Evolutionary conservation across 2,329 filamentous ascomycete species (phyloP).

Genomic region (Talaromyces sp.): DNA sequence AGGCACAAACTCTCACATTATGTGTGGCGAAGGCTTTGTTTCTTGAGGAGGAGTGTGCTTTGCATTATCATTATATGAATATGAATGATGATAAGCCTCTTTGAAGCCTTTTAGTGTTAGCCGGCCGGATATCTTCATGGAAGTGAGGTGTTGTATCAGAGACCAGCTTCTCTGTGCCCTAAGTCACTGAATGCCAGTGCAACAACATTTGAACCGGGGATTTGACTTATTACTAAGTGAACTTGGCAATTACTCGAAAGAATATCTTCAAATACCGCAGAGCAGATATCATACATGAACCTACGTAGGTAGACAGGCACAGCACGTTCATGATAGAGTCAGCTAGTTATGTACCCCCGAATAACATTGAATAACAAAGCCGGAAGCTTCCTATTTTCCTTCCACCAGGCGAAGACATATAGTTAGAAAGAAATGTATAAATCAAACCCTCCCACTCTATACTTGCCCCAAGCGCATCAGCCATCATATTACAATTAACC

Average conservation of each 20-base stretch:
- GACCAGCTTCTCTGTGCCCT: no score
- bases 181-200: background rate
- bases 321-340: background rate
- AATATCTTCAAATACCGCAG: no score
- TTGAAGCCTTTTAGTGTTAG: background rate
- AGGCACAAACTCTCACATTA: background rate
- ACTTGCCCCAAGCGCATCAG: conserved; percentile 17
- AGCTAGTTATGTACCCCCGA: no score
- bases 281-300: no score
- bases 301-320: background rate
- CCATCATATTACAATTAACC: conserved; percentile 23
- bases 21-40: background rate
- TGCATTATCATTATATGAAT: background rate
- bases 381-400: background rate
- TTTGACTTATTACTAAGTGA: no score
- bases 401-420: background rate
- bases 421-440: background rate
- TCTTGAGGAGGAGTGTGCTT: background rate
- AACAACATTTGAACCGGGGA: no score
- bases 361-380: background rate
- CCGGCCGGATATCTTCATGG: background rate
- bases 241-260: no score
- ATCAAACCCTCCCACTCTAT: conserved; percentile 14
- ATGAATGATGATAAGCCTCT: background rate
- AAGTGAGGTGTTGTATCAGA: background rate